Evolutionary conservation across 768 basidiomycete genomes (phyloP), one percentile per base, ranked within the genome.

Genomic region (Tylopilus rubrobrunneus): DNA sequence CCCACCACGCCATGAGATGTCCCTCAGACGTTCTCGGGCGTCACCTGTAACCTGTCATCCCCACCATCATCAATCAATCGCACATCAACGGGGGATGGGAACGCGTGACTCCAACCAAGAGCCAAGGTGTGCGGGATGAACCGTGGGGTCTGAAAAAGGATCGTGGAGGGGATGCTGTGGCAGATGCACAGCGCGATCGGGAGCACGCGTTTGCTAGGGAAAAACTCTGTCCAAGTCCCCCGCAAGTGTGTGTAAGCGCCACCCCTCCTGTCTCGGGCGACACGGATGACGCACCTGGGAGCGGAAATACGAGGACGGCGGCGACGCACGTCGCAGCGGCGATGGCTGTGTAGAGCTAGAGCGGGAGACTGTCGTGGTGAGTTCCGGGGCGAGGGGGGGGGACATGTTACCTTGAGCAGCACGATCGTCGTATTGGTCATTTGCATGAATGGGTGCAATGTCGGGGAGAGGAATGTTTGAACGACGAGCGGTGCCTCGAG

Each of bases 141-240:
- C 29, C 90, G 80, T 1, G 89, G 89, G 2, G 87, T 76, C 54
- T 87, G 82, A 67, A 80, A 86, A 46, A 93, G 79, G 46, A 90
- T 71, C 3, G 89, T 90, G 1, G 89, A 89, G 47, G 77, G 78
- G 31, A 85, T 69, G 53, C 76, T 83, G 67, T 93, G 90, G 67
- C 92, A 93, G 14, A 91, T 61, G 56, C 85, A 84, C 2, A 93
- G 78, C 10, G 76, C 82, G 28, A 93, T 84, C 2, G 87, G 91
- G 9, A 92, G 69, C 0, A 88, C 91, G 15, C 91, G 83, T 73
- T 93, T 93, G 11, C 89, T 89, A 0, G 90, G 91, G 3, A 92
- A 72, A 68, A 88, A 91, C 60, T 92, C 90, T 89, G 50, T 40
- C 39, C 39, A 19, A 9, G 25, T 25, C 25, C 25, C 5, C 15